These are phyloP conservation scores for Prunus salicina DNA, from an alignment of 306 rosid genomes.

Conservation along the genomic window DNA sequence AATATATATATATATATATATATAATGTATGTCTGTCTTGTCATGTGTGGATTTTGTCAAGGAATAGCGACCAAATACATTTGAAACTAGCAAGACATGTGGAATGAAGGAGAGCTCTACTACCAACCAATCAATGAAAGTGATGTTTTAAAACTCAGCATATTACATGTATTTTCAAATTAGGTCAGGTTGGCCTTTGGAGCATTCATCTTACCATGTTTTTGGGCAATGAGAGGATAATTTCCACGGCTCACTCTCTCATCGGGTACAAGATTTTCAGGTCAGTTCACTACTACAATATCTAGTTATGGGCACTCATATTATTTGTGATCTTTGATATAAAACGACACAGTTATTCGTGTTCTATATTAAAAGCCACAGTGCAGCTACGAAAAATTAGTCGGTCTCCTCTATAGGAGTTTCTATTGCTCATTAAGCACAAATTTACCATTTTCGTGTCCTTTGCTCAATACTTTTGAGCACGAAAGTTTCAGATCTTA, in stretches of 20 bases:
- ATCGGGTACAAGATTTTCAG: neutral
- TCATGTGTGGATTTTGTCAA: conserved; percentile 11
- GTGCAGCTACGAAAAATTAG: too few relatives aligned
- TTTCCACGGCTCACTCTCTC: neutral
- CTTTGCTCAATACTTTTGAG: too few relatives aligned
- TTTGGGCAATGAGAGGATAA: neutral
- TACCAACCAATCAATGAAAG: conserved; percentile 8
- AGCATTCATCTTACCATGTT: neutral
- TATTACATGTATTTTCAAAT: neutral
- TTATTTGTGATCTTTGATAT: too few relatives aligned
- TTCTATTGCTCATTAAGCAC: too few relatives aligned
- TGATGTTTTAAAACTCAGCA: conserved; percentile 12
- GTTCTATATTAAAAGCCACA: too few relatives aligned
- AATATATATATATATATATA: neutral
- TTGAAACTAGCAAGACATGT: conserved; percentile 1
- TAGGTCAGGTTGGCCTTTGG: neutral
- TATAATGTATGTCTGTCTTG: neutral
- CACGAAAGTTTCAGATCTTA: too few relatives aligned
- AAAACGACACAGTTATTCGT: too few relatives aligned
- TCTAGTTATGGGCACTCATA: too few relatives aligned
- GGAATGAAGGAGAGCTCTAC: neutral
- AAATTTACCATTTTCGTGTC: too few relatives aligned
- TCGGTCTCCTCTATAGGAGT: too few relatives aligned
- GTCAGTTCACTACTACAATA: too few relatives aligned
- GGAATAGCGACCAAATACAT: conserved; percentile 26